Percentiles rank a stretch among this genome's conserved stretches.
phyloP scores from a whole-genome alignment of 2,329 filamentous ascomycete genomes.

The Exserohilum turcica region DNA sequence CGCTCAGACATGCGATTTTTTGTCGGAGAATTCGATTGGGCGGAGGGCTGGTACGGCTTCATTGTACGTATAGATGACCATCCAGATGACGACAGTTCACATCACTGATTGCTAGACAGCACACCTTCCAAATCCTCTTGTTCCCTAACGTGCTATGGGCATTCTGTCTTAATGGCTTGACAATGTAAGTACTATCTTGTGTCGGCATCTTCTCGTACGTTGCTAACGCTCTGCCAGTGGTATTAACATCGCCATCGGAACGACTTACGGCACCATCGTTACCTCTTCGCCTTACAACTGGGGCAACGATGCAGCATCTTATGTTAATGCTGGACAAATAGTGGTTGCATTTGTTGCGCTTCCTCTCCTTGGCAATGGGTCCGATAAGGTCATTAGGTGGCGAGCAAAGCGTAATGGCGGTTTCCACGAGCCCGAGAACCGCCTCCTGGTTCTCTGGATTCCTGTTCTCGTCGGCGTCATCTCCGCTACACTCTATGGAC shows the following conservation, averaged over 20 bases:
- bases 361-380: conserved; percentile 31
- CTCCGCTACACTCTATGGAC: conserved; percentile 24
- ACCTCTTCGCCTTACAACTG: conserved; percentile 26
- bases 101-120: not conserved
- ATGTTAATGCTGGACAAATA: conserved; percentile 34
- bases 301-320: conserved; percentile 20
- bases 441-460: conserved; percentile 47
- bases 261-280: conserved; percentile 26
- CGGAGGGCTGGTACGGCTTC: conserved; percentile 35
- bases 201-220: not conserved
- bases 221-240: conserved; percentile 23
- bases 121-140: conserved; percentile 37
- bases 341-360: conserved; percentile 39
- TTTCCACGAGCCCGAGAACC: conserved; percentile 49
- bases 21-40: conserved; percentile 49
- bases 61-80: conserved; percentile 9
- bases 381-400: conserved; percentile 43
- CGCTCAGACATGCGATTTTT: conserved; percentile 50
- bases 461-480: conserved; percentile 45
- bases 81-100: no score
- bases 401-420: conserved; percentile 42
- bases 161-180: conserved; percentile 27
- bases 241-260: conserved; percentile 30
- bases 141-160: conserved; percentile 32
- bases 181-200: conserved; percentile 13